Evolutionary conservation across 2,329 filamentous ascomycete genomes (phyloP).

Genomic region (Rhynchosporium graminicola): DNA sequence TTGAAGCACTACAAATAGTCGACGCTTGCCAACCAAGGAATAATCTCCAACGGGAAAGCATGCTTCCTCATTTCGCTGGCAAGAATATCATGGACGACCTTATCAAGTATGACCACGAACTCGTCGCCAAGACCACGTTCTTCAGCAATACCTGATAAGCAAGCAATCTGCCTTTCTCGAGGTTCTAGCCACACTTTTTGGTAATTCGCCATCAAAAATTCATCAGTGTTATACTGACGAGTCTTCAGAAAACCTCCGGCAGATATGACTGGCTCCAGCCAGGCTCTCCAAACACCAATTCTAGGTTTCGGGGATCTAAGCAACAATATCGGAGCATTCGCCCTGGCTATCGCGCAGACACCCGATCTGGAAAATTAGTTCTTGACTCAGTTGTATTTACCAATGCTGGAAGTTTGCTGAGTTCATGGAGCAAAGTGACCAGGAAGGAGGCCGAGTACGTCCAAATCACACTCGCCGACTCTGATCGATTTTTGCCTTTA

Average conservation of each 20-base stretch:
- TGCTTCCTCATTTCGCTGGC: slow-evolving; percentile 42
- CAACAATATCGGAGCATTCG: slow-evolving; percentile 42
- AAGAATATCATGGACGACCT: slow-evolving; percentile 42
- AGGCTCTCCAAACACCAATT: slow-evolving; percentile 36
- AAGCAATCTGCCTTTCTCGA: slow-evolving; percentile 39
- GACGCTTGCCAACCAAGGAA: slow-evolving; percentile 43
- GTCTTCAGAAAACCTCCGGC: slow-evolving; percentile 28
- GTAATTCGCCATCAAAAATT: slow-evolving; percentile 20
- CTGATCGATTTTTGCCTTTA: slow-evolving; percentile 38
- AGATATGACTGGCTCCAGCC: slow-evolving; percentile 40
- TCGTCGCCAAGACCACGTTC: slow-evolving; percentile 46
- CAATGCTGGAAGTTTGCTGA: slow-evolving; percentile 38
- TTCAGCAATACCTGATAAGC: slow-evolving; percentile 44
- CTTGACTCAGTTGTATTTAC: slow-evolving; percentile 34
- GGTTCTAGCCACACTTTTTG: slow-evolving; percentile 35
- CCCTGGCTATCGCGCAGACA: slow-evolving; percentile 39
- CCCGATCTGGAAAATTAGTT: slow-evolving; percentile 39
- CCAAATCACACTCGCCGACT: slow-evolving; percentile 35
- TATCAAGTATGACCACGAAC: slow-evolving; percentile 38
- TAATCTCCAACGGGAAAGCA: slow-evolving; percentile 42
- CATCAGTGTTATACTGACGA: no score
- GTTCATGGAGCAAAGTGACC: slow-evolving; percentile 39
- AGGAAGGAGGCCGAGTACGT: slow-evolving; percentile 37
- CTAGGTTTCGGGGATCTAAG: slow-evolving; percentile 39
- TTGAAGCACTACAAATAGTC: slow-evolving; percentile 49